phyloP scores from a whole-genome alignment of 2,329 filamentous ascomycete species.

The Alternaria postmessia region DNA sequence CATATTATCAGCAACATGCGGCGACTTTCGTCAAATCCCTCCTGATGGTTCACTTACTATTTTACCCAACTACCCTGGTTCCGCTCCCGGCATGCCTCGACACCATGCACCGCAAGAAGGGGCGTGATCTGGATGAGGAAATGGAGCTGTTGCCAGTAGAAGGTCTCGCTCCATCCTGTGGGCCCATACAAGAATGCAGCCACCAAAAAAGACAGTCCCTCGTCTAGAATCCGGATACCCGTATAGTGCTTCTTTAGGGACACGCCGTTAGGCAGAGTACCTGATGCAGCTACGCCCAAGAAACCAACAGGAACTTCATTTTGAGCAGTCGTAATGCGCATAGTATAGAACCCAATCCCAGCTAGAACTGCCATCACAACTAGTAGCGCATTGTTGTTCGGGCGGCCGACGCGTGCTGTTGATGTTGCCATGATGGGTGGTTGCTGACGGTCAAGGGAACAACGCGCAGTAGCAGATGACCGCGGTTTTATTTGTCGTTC shows the following conservation, averaged over 20 bases:
- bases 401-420: constrained; percentile 12
- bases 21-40: not conserved
- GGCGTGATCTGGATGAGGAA: constrained; percentile 20
- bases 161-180: constrained; percentile 20
- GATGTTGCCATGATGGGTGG: constrained; percentile 16
- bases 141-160: constrained; percentile 28
- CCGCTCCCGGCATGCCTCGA: constrained; percentile 26
- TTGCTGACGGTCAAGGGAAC: not conserved
- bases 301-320: constrained; percentile 17
- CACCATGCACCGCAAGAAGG: constrained; percentile 18
- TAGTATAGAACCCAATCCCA: constrained; percentile 16
- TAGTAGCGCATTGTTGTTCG: constrained; percentile 19
- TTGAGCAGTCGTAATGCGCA: constrained; percentile 19
- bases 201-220: constrained; percentile 19
- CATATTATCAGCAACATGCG: not conserved
- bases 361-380: constrained; percentile 4
- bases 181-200: constrained; percentile 23
- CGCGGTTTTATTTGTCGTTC: not conserved
- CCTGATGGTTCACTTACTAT: constrained; percentile 18
- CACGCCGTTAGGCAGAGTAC: constrained; percentile 19
- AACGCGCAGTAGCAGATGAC: not conserved
- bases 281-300: constrained; percentile 1
- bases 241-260: constrained; percentile 24
- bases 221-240: constrained; percentile 18
- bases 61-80: constrained; percentile 26